phyloP scores from a whole-genome alignment of 73 alveolate species.

The Tetrahymena malaccensis region DNA sequence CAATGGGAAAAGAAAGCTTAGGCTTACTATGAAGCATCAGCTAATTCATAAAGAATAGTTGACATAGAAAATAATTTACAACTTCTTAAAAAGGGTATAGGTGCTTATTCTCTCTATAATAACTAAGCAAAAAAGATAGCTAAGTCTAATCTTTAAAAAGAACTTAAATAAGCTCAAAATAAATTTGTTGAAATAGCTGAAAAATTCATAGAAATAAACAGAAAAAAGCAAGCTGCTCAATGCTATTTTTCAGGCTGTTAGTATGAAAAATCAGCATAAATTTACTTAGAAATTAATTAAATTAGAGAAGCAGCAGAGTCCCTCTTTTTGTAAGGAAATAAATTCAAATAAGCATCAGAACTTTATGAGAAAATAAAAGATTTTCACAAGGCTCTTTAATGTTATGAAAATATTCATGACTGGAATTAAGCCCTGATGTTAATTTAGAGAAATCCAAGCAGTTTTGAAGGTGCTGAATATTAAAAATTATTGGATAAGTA shows the following conservation, averaged over 20 bases:
- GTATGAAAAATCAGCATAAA: neutral
- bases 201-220: neutral
- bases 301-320: neutral
- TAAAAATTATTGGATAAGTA: neutral
- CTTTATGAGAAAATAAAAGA: neutral
- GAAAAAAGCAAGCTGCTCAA: neutral
- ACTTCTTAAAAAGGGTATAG: neutral
- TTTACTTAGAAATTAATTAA: neutral
- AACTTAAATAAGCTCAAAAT: neutral
- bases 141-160: neutral
- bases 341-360: neutral
- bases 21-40: neutral
- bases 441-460: neutral
- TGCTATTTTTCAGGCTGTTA: neutral
- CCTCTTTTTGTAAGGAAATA: neutral
- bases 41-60: neutral
- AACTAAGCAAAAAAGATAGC: neutral
- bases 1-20: conserved; percentile 9
- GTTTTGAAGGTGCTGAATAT: neutral
- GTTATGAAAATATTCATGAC: neutral
- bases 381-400: neutral
- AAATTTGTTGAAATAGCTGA: neutral
- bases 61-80: neutral
- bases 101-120: neutral
- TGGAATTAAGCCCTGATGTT: neutral